Evolutionary conservation across 805 yeast species (phyloP).

Genomic region (Grigorovia transvaalensis): DNA sequence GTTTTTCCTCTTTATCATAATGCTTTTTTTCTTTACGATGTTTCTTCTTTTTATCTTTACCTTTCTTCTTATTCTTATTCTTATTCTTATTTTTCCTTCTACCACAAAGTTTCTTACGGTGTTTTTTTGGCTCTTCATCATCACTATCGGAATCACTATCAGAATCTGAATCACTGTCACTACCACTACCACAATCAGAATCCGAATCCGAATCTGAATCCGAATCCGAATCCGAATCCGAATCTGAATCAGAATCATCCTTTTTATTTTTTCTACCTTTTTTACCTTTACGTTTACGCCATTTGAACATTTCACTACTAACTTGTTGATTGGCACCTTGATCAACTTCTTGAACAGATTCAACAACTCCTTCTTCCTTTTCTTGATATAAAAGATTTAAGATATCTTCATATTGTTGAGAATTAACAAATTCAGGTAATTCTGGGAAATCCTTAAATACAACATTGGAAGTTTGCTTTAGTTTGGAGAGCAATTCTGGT

Average conservation of each 20-base stretch:
- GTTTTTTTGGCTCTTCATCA: slow-evolving; percentile 1
- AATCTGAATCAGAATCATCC: neutral
- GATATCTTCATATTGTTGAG: slow-evolving; percentile 12
- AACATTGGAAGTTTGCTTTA: slow-evolving; percentile 17
- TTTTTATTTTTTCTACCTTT: neutral
- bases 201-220: neutral
- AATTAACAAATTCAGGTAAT: slow-evolving; percentile 20
- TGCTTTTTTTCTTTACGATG: neutral
- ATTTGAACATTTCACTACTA: neutral
- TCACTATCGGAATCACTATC: neutral
- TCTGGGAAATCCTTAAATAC: slow-evolving; percentile 21
- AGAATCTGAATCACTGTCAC: neutral
- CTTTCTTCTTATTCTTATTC: neutral
- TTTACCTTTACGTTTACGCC: neutral
- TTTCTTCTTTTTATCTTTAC: neutral
- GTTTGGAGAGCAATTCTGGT: slow-evolving; percentile 13
- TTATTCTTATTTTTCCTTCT: neutral
- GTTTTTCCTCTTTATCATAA: neutral
- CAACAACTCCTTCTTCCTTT: neutral
- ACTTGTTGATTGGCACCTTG: neutral
- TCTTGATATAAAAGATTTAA: slow-evolving; percentile 1
- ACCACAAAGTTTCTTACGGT: neutral
- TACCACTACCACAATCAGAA: neutral
- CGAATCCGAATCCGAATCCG: neutral
- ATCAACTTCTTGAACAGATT: slow-evolving; percentile 1